Base-by-base conservation (phyloP, 306 rosid species). In the Trifolium pratense region DNA sequence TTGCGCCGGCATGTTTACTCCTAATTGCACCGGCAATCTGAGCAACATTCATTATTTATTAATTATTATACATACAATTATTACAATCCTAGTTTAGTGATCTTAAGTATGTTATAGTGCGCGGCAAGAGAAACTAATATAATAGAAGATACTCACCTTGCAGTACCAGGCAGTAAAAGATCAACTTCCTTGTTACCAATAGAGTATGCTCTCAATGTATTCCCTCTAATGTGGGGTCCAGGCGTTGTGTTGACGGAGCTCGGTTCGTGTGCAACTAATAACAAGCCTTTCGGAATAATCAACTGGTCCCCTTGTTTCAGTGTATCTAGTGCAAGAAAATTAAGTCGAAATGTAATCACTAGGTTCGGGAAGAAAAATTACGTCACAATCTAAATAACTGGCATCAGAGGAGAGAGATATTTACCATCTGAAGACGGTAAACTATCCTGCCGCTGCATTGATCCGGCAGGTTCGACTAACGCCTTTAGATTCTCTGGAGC, bases 1-100 rank as follows among this genome's bases (percentile, higher is more conserved):
- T 76, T 83, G 91, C 23, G 99, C 97, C 4, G 99, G 99, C 99
- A 94, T 94, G 87, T 94, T 91, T 25, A 91, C 97, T 55, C 99
- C 99, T 81, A 94, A 58, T 77, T 94, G 99, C 81, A 94, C 99
- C 36, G 92, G 76, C 72, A 94, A 78, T 82, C 99, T 94, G 88
- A 48, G 55, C 9, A 77, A 17, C 29, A 66, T 36, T 34, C 40
- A 2, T 18, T 53, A 53, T 53, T 53, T 48, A 43, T 52, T 52
- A 52, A 18, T 52, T 15, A 42, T 78, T 34, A 52, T 1, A 36
- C 15, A 71, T 34, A 36, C 13, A 2, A 21, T 72, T 25, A 58
- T 16, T 31, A 16, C 34, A 42, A 57, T 48, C 52, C 58, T 56
- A 56, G 15, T 12, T 56, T 20, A 56, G 1, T 23, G 34, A 56